These are phyloP conservation scores for Pharnaceum exiguum DNA, from an alignment of 148 eudicot species.

Conservation along the genomic window DNA sequence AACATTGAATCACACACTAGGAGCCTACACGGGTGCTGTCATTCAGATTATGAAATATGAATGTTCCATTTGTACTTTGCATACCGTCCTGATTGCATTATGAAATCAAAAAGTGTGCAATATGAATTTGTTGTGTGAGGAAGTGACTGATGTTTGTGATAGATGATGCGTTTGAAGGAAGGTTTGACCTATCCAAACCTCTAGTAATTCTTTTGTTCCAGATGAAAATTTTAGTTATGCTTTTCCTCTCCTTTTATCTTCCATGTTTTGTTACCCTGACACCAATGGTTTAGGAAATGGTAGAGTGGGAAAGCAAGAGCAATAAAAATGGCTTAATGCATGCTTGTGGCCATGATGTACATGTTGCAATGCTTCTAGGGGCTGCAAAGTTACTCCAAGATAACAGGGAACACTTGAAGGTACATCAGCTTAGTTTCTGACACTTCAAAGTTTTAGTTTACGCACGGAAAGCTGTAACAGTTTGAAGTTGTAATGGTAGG, in stretches of 20 bases:
- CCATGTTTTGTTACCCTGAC: background rate
- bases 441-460: background rate
- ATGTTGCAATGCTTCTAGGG: slow-evolving; percentile 53
- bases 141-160: no score
- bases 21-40: no score
- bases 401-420: slow-evolving; percentile 30
- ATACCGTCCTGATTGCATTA: no score
- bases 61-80: no score
- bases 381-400: slow-evolving; percentile 49
- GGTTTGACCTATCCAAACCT: no score
- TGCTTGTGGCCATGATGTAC: slow-evolving; percentile 63
- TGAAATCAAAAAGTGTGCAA: no score
- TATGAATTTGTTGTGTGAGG: no score
- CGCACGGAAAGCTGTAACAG: slow-evolving; percentile 11
- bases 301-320: slow-evolving; percentile 55
- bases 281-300: slow-evolving; percentile 32
- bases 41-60: no score
- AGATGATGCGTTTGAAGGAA: no score
- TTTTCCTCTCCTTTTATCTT: background rate
- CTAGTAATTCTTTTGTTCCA: no score
- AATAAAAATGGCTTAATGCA: slow-evolving; percentile 50
- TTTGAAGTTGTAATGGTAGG: slow-evolving; percentile 18
- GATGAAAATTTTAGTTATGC: background rate
- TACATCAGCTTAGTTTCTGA: slow-evolving; percentile 4
- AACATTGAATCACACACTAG: no score